Evolutionary conservation across 768 basidiomycete genomes (phyloP), one percentile per base, ranked within the genome.

Genomic region (Russula lepida): DNA sequence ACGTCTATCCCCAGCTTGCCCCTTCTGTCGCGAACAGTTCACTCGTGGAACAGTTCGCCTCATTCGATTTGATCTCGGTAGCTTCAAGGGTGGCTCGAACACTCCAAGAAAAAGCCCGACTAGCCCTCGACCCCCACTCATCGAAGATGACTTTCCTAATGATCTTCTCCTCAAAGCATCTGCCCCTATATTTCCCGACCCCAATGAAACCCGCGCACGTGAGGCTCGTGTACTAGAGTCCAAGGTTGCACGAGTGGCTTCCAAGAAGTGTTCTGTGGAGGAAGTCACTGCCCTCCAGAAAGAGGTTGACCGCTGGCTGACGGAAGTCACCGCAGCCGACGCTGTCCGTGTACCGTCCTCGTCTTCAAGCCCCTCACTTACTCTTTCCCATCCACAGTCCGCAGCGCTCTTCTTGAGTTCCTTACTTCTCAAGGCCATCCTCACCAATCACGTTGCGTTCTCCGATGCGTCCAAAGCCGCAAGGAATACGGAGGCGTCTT

Each of bases 261-360:
- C 83, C 15, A 88, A 88, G 82, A 90, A 88, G 79, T 89, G 87
- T 75, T 89, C 88, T 41, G 89, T 92, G 62, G 89, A 91, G 72
- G 89, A 92, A 76, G 87, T 92, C 54, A 81, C 84, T 54, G 75
- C 79, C 62, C 81, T 92, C 65, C 86, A 89, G 74, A 81, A 84
- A 69, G 89, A 92, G 74, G 79, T 92, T 64, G 81, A 88, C 71
- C 82, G 83, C 63, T 92, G 88, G 88, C 73, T 92, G 59, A 76
- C 75, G 48, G 75, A 81, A 54, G 84, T 85, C 67, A 82, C 71
- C 67, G 72, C 69, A 80, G 84, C 67, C 49, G 83, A 85, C 62
- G 83, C 85, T 75, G 89, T 88, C 68, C 68, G 82, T 78, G 54
- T 68, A 69, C 67, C 63, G 41, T 55, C 62, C 55, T 59, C 57